Percentiles rank a stretch among this genome's conserved stretches.
These are phyloP conservation scores for Candida railenensis DNA, from an alignment of 805 yeast genomes.

Conservation along the genomic window DNA sequence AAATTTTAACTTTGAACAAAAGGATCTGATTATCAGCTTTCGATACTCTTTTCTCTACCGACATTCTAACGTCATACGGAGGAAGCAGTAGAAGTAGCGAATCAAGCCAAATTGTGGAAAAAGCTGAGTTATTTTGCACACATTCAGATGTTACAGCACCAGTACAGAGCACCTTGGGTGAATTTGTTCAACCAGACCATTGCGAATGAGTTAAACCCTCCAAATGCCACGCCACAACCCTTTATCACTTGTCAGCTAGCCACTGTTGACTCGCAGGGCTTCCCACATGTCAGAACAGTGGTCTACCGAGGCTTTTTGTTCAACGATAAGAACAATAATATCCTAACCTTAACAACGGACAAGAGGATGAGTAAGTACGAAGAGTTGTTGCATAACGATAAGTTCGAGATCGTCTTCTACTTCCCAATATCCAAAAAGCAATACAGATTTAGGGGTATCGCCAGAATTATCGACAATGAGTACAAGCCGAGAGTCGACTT, in stretches of 20 bases:
- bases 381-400: slow-evolving; percentile 51
- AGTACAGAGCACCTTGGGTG: slow-evolving; percentile 69
- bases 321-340: slow-evolving; percentile 63
- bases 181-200: slow-evolving; percentile 59
- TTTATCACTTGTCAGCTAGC: slow-evolving; percentile 67
- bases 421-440: slow-evolving; percentile 63
- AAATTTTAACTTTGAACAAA: neutral
- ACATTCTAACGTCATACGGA: neutral
- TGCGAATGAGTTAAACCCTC: slow-evolving; percentile 41
- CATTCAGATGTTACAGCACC: slow-evolving; percentile 28
- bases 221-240: slow-evolving; percentile 24
- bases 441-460: slow-evolving; percentile 69
- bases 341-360: slow-evolving; percentile 71
- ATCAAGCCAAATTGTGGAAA: neutral
- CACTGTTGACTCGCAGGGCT: slow-evolving; percentile 54
- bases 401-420: slow-evolving; percentile 76
- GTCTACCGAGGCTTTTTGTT: slow-evolving; percentile 75
- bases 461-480: slow-evolving; percentile 41
- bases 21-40: neutral
- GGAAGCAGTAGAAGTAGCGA: neutral
- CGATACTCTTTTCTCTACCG: neutral
- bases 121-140: no score
- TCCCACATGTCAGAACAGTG: slow-evolving; percentile 69
- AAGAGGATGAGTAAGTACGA: slow-evolving; percentile 61
- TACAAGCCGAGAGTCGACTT: slow-evolving; percentile 33